A percentile compares a stretch with the other conserved stretches of the same genome.
These are phyloP conservation scores for Solanum acaule DNA, from an alignment of 257 asterid genomes.

Conservation along the genomic window DNA sequence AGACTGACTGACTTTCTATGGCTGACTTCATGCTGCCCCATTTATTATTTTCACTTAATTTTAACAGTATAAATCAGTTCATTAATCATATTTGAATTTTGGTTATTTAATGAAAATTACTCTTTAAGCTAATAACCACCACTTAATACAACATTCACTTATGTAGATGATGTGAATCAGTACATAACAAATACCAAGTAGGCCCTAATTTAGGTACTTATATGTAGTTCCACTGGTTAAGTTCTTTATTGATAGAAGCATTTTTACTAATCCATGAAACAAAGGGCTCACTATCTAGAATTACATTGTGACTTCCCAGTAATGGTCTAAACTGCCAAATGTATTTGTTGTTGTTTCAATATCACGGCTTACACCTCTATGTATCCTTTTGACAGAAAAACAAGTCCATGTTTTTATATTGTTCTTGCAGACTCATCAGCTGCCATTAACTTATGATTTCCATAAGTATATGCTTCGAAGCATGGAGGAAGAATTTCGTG, in stretches of 20 bases:
- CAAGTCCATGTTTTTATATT: neutral
- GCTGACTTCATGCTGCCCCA: neutral
- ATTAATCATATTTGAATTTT: neutral
- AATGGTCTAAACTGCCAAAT: neutral
- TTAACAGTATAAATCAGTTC: neutral
- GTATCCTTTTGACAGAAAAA: neutral
- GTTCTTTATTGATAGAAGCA: neutral
- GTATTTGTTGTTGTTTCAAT: neutral
- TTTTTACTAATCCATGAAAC: neutral
- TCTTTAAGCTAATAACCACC: neutral
- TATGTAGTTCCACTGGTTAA: neutral
- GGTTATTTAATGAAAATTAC: neutral
- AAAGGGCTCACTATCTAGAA: neutral
- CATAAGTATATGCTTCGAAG: slow-evolving; percentile 95
- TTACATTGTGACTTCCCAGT: neutral
- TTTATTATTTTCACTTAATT: neutral
- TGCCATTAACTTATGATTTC: slow-evolving; percentile 79
- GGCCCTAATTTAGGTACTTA: neutral
- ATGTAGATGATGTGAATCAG: neutral
- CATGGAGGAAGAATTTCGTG: slow-evolving; percentile 97
- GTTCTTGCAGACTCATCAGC: slow-evolving; percentile 69
- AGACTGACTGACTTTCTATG: neutral
- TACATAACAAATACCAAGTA: neutral
- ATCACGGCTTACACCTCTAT: neutral
- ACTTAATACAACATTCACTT: neutral